These are phyloP conservation scores for Sungouiella blattae DNA, from an alignment of 805 yeast species.

Conservation along the genomic window DNA sequence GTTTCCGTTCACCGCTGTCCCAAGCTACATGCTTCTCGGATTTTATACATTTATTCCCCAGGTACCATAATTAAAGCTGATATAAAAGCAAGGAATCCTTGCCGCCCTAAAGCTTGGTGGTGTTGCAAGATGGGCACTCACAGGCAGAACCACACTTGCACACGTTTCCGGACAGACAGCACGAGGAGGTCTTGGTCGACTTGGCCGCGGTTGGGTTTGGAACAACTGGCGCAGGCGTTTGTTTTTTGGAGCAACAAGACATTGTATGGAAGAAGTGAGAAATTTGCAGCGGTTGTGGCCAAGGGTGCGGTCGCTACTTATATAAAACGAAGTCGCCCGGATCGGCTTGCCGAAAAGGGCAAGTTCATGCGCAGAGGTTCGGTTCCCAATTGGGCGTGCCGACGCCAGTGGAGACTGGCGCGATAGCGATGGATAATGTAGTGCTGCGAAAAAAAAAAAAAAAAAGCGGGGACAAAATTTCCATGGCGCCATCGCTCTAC, in stretches of 20 bases:
- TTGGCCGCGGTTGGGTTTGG: conserved; percentile 11
- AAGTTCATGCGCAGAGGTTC: conserved; percentile 4
- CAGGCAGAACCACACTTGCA: conserved; percentile 43
- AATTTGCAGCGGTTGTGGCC: too few relatives aligned
- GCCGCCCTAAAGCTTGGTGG: conserved; percentile 31
- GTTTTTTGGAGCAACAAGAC: conserved; percentile 16
- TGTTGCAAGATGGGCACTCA: conserved; percentile 39
- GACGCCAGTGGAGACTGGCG: too few relatives aligned
- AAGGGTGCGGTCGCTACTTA: not conserved
- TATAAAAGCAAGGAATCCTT: too few relatives aligned
- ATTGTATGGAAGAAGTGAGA: conserved; percentile 3
- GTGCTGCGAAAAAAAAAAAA: too few relatives aligned
- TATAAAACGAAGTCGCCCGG: conserved; percentile 3
- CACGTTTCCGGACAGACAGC: conserved; percentile 33
- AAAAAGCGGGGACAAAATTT: too few relatives aligned
- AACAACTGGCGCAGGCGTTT: conserved; percentile 12
- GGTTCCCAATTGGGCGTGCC: not conserved
- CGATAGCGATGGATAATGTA: too few relatives aligned
- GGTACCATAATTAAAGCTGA: too few relatives aligned
- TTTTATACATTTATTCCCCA: too few relatives aligned
- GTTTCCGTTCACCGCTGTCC: too few relatives aligned
- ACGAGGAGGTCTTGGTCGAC: conserved; percentile 8
- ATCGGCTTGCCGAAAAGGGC: conserved; percentile 8
- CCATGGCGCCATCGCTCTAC: too few relatives aligned
- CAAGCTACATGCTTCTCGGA: too few relatives aligned